A percentile compares a stretch with the other conserved stretches of the same genome.
These are phyloP conservation scores for Piloderma croceum DNA, from an alignment of 768 basidiomycete species.

Conservation along the genomic window DNA sequence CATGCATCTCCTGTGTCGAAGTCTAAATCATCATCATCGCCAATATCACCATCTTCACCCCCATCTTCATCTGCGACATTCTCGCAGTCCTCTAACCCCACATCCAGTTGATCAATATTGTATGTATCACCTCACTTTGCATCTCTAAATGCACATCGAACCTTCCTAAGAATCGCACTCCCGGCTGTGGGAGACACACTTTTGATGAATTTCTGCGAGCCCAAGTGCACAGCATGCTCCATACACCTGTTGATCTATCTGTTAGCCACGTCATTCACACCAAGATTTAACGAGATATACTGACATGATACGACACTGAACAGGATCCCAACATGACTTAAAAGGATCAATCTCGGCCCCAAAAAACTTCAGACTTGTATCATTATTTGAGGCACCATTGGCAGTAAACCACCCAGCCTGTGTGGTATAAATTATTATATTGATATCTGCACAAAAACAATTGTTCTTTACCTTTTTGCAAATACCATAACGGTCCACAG, in stretches of 20 bases:
- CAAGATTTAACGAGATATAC: conserved; percentile 1
- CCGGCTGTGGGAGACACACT: conserved; percentile 14
- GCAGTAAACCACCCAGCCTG: conserved; percentile 28
- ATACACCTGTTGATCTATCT: conserved; percentile 22
- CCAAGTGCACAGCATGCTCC: conserved; percentile 28
- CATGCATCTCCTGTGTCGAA: too few relatives aligned
- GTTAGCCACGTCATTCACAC: conserved; percentile 2
- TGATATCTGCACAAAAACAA: conserved; percentile 1
- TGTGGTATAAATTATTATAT: not conserved
- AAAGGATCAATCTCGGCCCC: conserved; percentile 10
- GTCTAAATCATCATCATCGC: too few relatives aligned
- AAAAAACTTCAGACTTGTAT: conserved; percentile 18
- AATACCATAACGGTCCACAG: conserved; percentile 16
- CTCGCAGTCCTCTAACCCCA: too few relatives aligned
- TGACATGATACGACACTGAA: conserved; percentile 17
- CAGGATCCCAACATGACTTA: conserved; percentile 17
- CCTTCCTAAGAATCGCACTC: conserved; percentile 2
- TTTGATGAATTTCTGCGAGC: conserved; percentile 22
- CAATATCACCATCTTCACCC: too few relatives aligned
- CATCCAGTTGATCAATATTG: conserved; percentile 8
- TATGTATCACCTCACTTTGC: not conserved
- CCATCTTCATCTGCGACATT: too few relatives aligned
- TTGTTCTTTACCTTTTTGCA: conserved; percentile 14
- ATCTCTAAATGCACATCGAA: conserved; percentile 1
- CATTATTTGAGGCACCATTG: conserved; percentile 25